Evolutionary conservation across 2,329 filamentous ascomycete species (phyloP).

Genomic region (Sporothrix phasma): DNA sequence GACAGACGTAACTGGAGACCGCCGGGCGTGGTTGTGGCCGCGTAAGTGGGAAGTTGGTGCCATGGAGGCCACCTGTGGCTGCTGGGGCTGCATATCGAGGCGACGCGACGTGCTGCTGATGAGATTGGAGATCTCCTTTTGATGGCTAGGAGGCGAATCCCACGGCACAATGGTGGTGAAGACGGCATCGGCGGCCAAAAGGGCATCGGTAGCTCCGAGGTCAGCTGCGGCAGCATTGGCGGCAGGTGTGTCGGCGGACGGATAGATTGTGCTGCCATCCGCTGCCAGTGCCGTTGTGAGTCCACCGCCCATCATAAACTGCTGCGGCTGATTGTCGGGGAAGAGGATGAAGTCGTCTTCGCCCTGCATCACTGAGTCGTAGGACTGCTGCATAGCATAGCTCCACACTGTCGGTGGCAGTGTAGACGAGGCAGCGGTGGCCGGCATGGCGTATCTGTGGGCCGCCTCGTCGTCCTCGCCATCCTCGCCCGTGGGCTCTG

Average conservation of each 20-base stretch:
- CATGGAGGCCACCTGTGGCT: not conserved
- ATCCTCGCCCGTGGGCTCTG: not conserved
- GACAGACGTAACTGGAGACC: not conserved
- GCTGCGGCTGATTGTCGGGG: constrained; percentile 14
- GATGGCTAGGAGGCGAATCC: constrained; percentile 17
- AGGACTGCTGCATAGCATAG: not conserved
- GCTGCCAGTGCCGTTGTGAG: not conserved
- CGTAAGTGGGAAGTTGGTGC: not conserved
- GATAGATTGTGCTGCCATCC: constrained; percentile 12
- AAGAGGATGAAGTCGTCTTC: constrained; percentile 22
- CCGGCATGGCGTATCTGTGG: not conserved
- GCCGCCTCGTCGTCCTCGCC: not conserved
- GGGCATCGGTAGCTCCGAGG: not conserved
- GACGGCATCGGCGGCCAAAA: not conserved
- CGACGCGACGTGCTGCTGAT: not conserved
- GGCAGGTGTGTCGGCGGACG: not conserved
- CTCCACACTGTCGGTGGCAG: not conserved
- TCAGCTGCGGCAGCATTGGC: not conserved
- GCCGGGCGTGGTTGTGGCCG: not conserved
- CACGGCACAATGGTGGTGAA: constrained; percentile 18
- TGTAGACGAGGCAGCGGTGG: not conserved
- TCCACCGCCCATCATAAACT: constrained; percentile 8
- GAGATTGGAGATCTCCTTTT: constrained; percentile 7
- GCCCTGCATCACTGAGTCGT: not conserved
- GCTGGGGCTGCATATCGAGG: not conserved